Conservation (phyloP, 2,329 filamentous ascomycete genomes). For the Fusarium sublunatum region DNA sequence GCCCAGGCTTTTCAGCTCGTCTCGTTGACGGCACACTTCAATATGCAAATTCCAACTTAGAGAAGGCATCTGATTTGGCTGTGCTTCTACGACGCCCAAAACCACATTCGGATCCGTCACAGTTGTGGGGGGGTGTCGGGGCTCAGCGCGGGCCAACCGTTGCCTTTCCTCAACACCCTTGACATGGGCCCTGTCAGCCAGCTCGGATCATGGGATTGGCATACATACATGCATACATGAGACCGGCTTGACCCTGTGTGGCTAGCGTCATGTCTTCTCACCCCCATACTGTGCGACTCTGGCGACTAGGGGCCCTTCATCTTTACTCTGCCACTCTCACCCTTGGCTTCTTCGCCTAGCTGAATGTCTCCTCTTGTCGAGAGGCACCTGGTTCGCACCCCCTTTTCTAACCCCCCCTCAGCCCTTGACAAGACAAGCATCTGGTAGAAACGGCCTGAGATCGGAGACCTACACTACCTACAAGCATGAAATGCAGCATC, state of each 20-base stretch:
- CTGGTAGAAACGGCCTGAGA: slow-evolving; percentile 35
- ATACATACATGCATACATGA: slow-evolving; percentile 35
- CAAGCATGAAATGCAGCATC: slow-evolving; percentile 26
- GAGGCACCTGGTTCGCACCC: slow-evolving; percentile 20
- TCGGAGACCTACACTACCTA: slow-evolving; percentile 38
- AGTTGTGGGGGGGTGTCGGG: slow-evolving; percentile 35
- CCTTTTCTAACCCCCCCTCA: slow-evolving; percentile 29
- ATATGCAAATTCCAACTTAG: slow-evolving; percentile 21
- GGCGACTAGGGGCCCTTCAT: slow-evolving; percentile 28
- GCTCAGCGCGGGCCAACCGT: slow-evolving; percentile 42
- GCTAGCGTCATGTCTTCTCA: slow-evolving; percentile 38
- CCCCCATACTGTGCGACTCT: slow-evolving; percentile 44
- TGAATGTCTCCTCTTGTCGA: slow-evolving; percentile 43
- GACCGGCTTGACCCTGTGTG: slow-evolving; percentile 41
- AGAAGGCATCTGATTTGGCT: slow-evolving; percentile 27
- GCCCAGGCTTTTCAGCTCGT: slow-evolving; percentile 7
- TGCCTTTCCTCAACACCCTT: slow-evolving; percentile 35
- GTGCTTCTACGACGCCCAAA: slow-evolving; percentile 12
- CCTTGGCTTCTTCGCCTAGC: slow-evolving; percentile 32
- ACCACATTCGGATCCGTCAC: slow-evolving; percentile 34
- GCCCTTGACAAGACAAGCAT: slow-evolving; percentile 30
- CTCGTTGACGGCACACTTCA: slow-evolving; percentile 8
- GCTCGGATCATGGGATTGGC: slow-evolving; percentile 42
- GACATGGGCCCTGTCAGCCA: slow-evolving; percentile 42
- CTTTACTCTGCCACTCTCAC: slow-evolving; percentile 30